phyloP scores from a whole-genome alignment of 208 protist genomes.

The Tritrichomonas foetus region DNA sequence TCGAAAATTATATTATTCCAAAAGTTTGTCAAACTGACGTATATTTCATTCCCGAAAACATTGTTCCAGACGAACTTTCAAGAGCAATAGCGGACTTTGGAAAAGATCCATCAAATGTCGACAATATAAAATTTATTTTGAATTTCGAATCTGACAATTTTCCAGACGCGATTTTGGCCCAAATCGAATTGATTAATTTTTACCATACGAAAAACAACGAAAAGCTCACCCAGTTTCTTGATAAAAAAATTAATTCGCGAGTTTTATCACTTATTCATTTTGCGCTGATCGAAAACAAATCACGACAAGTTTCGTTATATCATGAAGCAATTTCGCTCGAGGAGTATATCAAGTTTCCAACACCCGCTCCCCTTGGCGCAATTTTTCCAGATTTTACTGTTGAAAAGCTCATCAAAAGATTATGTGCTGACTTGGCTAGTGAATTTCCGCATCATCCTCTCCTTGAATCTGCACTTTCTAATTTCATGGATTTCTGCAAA shows the following conservation, averaged over 20 bases:
- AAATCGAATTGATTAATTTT: background rate
- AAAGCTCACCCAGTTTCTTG: background rate
- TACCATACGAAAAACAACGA: background rate
- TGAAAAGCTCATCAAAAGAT: background rate
- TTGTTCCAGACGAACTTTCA: background rate
- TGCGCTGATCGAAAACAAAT: background rate
- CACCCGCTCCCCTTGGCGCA: background rate
- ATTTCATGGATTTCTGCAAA: too few species aligned
- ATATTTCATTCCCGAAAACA: background rate
- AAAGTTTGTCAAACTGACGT: background rate
- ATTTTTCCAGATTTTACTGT: constrained; percentile 11
- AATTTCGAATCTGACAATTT: background rate
- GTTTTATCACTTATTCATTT: background rate
- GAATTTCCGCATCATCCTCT: background rate
- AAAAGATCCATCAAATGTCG: background rate
- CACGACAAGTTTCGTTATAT: background rate
- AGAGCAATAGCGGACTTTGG: background rate
- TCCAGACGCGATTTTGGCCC: background rate
- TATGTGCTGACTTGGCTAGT: background rate
- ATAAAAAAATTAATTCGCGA: background rate
- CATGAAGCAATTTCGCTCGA: background rate
- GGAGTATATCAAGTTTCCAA: background rate
- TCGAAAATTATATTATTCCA: background rate
- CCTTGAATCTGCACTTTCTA: background rate
- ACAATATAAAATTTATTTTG: background rate